phyloP scores from a whole-genome alignment of 768 basidiomycete species.

The Serendipita sp. region DNA sequence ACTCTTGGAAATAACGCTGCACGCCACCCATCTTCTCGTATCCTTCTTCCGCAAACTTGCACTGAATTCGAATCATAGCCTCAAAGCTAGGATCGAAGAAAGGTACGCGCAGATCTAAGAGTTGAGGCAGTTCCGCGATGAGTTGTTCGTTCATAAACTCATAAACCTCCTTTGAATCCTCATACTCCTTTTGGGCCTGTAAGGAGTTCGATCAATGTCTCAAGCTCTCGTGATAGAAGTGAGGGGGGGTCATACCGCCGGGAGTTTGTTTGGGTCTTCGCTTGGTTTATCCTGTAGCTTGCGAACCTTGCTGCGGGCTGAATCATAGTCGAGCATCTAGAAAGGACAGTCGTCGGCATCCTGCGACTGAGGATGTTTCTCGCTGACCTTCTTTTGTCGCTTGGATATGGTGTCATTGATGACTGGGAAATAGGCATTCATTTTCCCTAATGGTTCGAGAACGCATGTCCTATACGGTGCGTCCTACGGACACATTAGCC shows the following conservation, averaged over 20 bases:
- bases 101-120: slow-evolving; percentile 89
- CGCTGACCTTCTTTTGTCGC: slow-evolving; percentile 81
- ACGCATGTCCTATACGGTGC: slow-evolving; percentile 88
- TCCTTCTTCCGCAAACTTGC: slow-evolving; percentile 94
- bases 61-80: slow-evolving; percentile 96
- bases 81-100: slow-evolving; percentile 99
- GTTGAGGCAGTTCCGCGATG: slow-evolving; percentile 75
- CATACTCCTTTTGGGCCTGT: slow-evolving; percentile 89
- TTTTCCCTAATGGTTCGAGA: slow-evolving; percentile 89
- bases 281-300: slow-evolving; percentile 85
- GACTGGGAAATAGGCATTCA: slow-evolving; percentile 87
- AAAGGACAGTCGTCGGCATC: not conserved
- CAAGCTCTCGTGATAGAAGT: not conserved
- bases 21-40: slow-evolving; percentile 94
- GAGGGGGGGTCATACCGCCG: slow-evolving; percentile 36
- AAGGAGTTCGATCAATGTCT: not conserved
- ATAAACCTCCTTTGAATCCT: slow-evolving; percentile 89
- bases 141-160: slow-evolving; percentile 87
- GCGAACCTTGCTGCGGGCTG: slow-evolving; percentile 76
- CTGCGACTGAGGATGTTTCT: not conserved
- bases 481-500: slow-evolving; percentile 37
- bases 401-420: slow-evolving; percentile 90
- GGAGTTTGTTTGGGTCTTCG: slow-evolving; percentile 84
- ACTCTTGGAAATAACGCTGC: slow-evolving; percentile 43
- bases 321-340: slow-evolving; percentile 89